phyloP scores from a whole-genome alignment of 225 moss, liverwort and hornwort genomes.

The Climacium dendroides region DNA sequence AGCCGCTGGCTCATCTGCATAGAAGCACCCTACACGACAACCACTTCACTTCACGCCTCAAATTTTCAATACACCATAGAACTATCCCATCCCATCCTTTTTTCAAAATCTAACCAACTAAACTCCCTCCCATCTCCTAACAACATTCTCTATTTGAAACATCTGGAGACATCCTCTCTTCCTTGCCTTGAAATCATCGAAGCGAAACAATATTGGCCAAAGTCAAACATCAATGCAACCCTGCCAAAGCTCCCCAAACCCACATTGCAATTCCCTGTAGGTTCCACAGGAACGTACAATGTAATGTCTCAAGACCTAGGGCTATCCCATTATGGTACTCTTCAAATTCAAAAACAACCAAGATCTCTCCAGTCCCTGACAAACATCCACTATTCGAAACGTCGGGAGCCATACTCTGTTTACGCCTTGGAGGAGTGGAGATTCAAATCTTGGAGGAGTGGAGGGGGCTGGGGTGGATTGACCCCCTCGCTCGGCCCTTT shows the following conservation, averaged over 20 bases:
- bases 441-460: too few species aligned
- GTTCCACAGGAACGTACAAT: not conserved
- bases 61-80: not conserved
- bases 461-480: too few species aligned
- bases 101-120: not conserved
- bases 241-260: not conserved
- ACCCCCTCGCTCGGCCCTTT: too few species aligned
- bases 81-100: not conserved
- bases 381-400: not conserved
- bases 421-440: not conserved
- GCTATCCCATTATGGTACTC: not conserved
- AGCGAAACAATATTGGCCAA: not conserved
- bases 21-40: slow-evolving; percentile 59
- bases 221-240: not conserved
- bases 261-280: slow-evolving; percentile 13
- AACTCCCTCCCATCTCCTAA: not conserved
- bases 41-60: not conserved
- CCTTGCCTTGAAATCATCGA: not conserved
- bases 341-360: not conserved
- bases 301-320: not conserved
- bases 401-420: not conserved
- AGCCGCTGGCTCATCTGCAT: slow-evolving; percentile 43
- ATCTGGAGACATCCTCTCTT: not conserved
- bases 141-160: not conserved
- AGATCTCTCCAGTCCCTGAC: not conserved